Evolutionary conservation across 768 basidiomycete genomes (phyloP).

Genomic region (Phlebiopsis gigantea): DNA sequence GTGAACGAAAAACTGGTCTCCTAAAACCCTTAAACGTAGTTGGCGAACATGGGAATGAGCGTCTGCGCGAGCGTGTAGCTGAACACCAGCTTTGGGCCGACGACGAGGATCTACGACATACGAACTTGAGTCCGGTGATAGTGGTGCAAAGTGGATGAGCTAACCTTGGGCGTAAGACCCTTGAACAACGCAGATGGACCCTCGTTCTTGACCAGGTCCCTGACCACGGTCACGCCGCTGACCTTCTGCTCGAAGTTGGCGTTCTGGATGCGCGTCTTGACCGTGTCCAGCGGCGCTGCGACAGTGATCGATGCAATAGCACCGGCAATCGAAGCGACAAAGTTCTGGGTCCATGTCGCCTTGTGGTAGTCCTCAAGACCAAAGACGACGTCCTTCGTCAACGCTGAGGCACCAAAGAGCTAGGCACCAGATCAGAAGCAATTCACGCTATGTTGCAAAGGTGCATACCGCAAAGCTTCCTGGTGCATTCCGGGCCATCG

Average conservation of each 20-base stretch:
- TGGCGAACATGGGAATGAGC: constrained; percentile 86
- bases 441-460: background rate
- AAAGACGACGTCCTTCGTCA: constrained; percentile 90
- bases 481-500: constrained; percentile 95
- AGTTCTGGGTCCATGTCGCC: constrained; percentile 98
- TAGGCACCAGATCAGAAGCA: constrained; percentile 26
- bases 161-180: constrained; percentile 92
- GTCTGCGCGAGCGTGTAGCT: constrained; percentile 96
- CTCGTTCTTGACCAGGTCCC: constrained; percentile 84
- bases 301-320: constrained; percentile 94
- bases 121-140: constrained; percentile 15
- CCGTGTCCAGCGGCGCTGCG: constrained; percentile 90
- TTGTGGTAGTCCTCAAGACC: constrained; percentile 85
- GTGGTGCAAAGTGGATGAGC: background rate
- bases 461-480: constrained; percentile 83
- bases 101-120: constrained; percentile 77
- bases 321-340: constrained; percentile 90
- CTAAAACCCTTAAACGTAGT: constrained; percentile 55
- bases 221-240: constrained; percentile 72
- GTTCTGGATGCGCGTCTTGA: constrained; percentile 98
- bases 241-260: constrained; percentile 92
- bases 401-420: constrained; percentile 96
- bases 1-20: background rate
- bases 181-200: constrained; percentile 88
- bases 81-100: constrained; percentile 97